Conservation (phyloP, 1,284 basidiomycete genomes). For the Cryptococcus hybrid region DNA sequence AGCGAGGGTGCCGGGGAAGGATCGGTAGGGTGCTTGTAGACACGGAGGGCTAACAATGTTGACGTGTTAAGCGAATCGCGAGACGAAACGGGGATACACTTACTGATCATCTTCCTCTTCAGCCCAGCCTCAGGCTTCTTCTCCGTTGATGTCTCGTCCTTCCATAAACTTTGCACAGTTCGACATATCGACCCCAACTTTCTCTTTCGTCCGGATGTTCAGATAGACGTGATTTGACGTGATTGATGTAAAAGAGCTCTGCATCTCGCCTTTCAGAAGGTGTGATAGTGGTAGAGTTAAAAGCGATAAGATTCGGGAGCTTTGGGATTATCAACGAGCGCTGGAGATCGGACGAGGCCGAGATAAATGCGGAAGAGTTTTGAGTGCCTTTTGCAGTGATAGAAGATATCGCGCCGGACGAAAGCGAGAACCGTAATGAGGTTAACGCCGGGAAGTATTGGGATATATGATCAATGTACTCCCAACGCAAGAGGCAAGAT, state of each 20-base stretch:
- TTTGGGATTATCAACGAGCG: slow-evolving; percentile 68
- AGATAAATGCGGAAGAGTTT: not conserved
- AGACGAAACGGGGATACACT: slow-evolving; percentile 11
- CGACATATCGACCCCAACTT: slow-evolving; percentile 30
- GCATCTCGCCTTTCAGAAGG: slow-evolving; percentile 74
- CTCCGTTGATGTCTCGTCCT: not conserved
- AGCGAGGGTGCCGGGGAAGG: too few species aligned
- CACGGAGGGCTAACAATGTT: too few species aligned
- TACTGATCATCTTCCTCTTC: slow-evolving; percentile 37
- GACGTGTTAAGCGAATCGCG: too few species aligned
- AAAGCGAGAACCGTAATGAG: slow-evolving; percentile 8
- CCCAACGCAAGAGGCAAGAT: slow-evolving; percentile 65
- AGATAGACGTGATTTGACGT: slow-evolving; percentile 47
- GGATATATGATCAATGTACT: slow-evolving; percentile 65
- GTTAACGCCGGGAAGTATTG: slow-evolving; percentile 15
- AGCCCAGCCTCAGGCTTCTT: slow-evolving; percentile 11
- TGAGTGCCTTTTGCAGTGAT: too few species aligned
- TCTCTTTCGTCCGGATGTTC: not conserved
- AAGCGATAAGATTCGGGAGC: slow-evolving; percentile 60
- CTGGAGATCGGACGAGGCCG: slow-evolving; percentile 15
- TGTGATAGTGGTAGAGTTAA: slow-evolving; percentile 71
- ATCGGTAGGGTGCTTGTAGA: too few species aligned
- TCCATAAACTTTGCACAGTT: slow-evolving; percentile 23
- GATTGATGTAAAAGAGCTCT: slow-evolving; percentile 79
- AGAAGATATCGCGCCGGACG: not conserved